These are phyloP conservation scores for Salvia hispanica DNA, from an alignment of 257 asterid species.

Conservation along the genomic window DNA sequence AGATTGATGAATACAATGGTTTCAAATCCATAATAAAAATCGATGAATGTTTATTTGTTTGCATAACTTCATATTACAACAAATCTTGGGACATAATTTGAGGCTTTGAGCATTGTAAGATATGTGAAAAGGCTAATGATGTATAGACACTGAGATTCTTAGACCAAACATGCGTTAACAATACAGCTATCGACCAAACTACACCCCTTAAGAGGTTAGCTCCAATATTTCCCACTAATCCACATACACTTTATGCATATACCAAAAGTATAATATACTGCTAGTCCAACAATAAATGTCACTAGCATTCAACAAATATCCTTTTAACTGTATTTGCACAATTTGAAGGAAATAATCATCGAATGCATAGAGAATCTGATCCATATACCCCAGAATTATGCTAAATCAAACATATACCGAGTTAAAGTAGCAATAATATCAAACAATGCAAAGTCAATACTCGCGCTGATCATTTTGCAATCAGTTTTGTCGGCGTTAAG, in stretches of 20 bases:
- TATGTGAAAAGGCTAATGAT: neutral
- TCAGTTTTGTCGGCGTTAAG: neutral
- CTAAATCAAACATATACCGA: neutral
- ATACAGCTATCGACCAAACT: no score
- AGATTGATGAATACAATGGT: neutral
- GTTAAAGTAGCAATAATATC: neutral
- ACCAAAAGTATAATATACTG: constrained; percentile 16
- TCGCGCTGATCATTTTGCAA: no score
- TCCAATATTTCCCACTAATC: neutral
- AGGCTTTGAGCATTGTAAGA: neutral
- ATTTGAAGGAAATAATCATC: neutral
- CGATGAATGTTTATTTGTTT: neutral
- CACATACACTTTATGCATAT: constrained; percentile 10
- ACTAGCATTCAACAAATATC: neutral
- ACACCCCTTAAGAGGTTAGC: neutral
- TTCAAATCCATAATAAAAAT: neutral
- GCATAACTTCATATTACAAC: neutral
- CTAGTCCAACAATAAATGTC: neutral
- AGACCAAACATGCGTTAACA: neutral
- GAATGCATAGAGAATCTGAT: neutral
- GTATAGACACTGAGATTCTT: neutral
- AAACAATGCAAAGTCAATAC: neutral
- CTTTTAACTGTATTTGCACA: neutral
- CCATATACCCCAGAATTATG: neutral
- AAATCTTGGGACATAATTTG: neutral